phyloP scores from a whole-genome alignment of 2,329 filamentous ascomycete genomes.

The Trichophyton rubrum region DNA sequence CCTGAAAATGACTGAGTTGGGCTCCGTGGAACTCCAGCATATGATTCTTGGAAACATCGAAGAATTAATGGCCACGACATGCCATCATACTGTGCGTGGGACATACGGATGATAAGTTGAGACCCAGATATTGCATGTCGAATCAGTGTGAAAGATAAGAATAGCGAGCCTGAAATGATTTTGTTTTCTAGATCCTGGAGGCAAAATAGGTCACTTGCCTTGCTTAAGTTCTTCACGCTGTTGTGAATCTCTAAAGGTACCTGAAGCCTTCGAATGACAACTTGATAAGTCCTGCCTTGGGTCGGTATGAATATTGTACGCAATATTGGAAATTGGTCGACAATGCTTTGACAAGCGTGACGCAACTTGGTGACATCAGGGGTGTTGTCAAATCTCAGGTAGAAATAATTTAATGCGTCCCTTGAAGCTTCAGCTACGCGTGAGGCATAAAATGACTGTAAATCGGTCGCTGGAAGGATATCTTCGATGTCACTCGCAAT shows the following conservation, averaged over 20 bases:
- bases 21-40: slow-evolving; percentile 19
- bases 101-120: slow-evolving; percentile 41
- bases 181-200: not conserved
- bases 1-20: slow-evolving; percentile 10
- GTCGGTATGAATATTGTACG: slow-evolving; percentile 5
- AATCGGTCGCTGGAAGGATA: slow-evolving; percentile 1
- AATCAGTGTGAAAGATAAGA: not conserved
- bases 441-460: not conserved
- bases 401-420: slow-evolving; percentile 8
- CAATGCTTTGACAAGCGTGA: not conserved
- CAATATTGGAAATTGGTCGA: slow-evolving; percentile 3
- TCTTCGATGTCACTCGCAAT: not conserved
- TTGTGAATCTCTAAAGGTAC: not conserved
- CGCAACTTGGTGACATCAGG: not conserved
- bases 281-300: not conserved
- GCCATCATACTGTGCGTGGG: slow-evolving; percentile 52
- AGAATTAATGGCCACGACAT: slow-evolving; percentile 46
- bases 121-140: not conserved
- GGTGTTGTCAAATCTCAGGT: not conserved
- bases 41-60: slow-evolving; percentile 43
- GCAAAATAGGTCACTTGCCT: not conserved
- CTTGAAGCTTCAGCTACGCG: slow-evolving; percentile 4
- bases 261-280: not conserved
- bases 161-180: not conserved
- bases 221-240: slow-evolving; percentile 27